Evolutionary conservation across 805 yeast species (phyloP), one percentile per base, ranked within the genome.

Genomic region (Ogataea minuta): DNA sequence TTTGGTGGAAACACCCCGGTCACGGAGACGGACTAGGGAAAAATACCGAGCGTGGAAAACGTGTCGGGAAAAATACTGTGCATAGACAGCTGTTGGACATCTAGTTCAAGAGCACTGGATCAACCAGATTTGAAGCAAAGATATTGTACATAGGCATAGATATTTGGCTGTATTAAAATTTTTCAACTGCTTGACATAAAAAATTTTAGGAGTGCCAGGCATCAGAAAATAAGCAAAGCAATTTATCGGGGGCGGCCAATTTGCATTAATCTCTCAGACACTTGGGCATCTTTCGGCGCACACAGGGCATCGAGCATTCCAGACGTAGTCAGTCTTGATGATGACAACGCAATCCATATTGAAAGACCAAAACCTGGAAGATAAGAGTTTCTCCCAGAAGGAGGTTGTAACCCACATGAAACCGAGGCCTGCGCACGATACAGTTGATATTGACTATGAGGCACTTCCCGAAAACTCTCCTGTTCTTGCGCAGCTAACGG

Each of bases 401-500:
- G 30, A 26, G 9, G 11, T 14, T n/a, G 31, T 15, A 7, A 39
- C 29, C 21, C 36, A 23, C 9, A 13, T 34, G 33, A 34, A 34
- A 5, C 39, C 31, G 15, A 44, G 49, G 17, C 41, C 46, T 26
- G 45, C 49, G 12, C 56, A 54, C 31, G 57, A 53, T 36, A 31
- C 51, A 2, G 48, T 53, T 2, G 88, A 81, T 56, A 72, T 82
- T 25, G 99, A 91, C 59, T 91, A 91, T 63, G 99, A 91, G 63
- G 80, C 96, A 5, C 72, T 91, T 20, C 98, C 98, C 1, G 85
- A 81, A 24, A 79, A 81, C 54, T 89, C 96, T 9, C 81, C 96
- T 1, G 66, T 93, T 39, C 59, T 78, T 4, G 86, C 95, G 4
- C 95, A 90, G 59, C 72, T 91, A 45, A 59, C 78, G 9, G 98